Evolutionary conservation across 1,284 basidiomycete genomes (phyloP).

Genomic region (Trametes pubescens): DNA sequence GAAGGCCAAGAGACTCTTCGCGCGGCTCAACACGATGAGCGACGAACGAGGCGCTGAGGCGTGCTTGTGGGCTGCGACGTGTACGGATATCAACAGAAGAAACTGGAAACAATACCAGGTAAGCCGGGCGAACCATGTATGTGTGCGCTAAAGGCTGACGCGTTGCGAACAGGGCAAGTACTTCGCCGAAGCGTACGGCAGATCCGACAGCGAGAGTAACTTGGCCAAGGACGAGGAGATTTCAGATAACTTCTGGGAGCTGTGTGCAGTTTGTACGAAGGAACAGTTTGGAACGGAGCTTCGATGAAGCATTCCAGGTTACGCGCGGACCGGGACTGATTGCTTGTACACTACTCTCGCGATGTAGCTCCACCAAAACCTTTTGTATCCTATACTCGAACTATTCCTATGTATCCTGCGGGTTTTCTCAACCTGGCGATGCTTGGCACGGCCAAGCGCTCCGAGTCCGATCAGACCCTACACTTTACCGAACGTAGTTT

Average conservation of each 20-base stretch:
- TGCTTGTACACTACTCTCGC: no score
- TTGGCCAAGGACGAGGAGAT: slow-evolving; percentile 33
- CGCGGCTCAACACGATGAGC: slow-evolving; percentile 30
- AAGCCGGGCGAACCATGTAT: not conserved
- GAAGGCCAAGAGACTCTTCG: slow-evolving; percentile 31
- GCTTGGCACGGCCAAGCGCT: no score
- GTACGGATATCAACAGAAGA: slow-evolving; percentile 33
- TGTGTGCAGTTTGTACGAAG: slow-evolving; percentile 29
- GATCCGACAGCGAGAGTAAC: slow-evolving; percentile 31
- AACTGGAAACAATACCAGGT: slow-evolving; percentile 39
- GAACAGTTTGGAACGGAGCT: slow-evolving; percentile 35
- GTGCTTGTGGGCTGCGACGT: slow-evolving; percentile 38
- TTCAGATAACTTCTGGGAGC: slow-evolving; percentile 35
- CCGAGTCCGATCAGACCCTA: no score
- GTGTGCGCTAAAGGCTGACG: not conserved
- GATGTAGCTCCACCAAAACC: no score
- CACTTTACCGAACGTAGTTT: no score
- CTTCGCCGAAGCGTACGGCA: slow-evolving; percentile 37
- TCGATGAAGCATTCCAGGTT: not conserved
- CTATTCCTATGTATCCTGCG: no score
- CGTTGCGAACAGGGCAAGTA: slow-evolving; percentile 33
- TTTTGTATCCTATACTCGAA: no score
- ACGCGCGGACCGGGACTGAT: not conserved
- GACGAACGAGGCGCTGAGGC: slow-evolving; percentile 39
- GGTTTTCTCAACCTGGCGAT: no score